Percentiles rank a stretch among this genome's conserved stretches.
Evolutionary conservation across 2,329 filamentous ascomycete species (phyloP).

Genomic region (Rhexocercosporidium sp.): DNA sequence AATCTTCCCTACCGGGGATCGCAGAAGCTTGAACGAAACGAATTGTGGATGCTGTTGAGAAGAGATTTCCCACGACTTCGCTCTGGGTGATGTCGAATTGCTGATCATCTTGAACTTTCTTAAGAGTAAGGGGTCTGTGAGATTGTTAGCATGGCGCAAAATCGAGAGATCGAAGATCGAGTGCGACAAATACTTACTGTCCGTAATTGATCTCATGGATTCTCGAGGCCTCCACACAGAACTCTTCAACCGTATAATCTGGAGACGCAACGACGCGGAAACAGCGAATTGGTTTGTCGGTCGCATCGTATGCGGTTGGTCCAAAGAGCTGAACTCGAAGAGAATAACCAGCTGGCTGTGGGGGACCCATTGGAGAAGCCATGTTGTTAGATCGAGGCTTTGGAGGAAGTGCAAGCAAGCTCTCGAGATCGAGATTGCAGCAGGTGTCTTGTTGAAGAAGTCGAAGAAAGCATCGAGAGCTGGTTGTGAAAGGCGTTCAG

Average conservation of each 20-base stretch:
- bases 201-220: slow-evolving; percentile 42
- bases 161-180: not conserved
- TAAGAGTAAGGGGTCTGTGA: slow-evolving; percentile 38
- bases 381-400: slow-evolving; percentile 26
- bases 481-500: slow-evolving; percentile 12
- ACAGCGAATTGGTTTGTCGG: slow-evolving; percentile 37
- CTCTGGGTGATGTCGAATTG: slow-evolving; percentile 40
- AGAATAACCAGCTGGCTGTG: slow-evolving; percentile 36
- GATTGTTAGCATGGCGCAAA: slow-evolving; percentile 18
- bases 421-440: slow-evolving; percentile 15
- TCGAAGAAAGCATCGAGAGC: slow-evolving; percentile 23
- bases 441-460: not conserved
- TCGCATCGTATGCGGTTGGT: slow-evolving; percentile 27
- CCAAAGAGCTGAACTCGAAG: slow-evolving; percentile 41
- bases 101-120: slow-evolving; percentile 42
- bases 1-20: slow-evolving; percentile 37
- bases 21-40: slow-evolving; percentile 39
- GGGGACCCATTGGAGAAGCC: slow-evolving; percentile 36
- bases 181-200: slow-evolving; percentile 32
- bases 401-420: slow-evolving; percentile 19
- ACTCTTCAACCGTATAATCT: slow-evolving; percentile 39
- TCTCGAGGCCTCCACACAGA: slow-evolving; percentile 39
- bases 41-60: slow-evolving; percentile 35
- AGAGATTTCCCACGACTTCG: slow-evolving; percentile 38
- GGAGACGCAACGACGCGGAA: slow-evolving; percentile 40